Conservation (phyloP, 345 rosid species). For the Nephelium lappaceum region DNA sequence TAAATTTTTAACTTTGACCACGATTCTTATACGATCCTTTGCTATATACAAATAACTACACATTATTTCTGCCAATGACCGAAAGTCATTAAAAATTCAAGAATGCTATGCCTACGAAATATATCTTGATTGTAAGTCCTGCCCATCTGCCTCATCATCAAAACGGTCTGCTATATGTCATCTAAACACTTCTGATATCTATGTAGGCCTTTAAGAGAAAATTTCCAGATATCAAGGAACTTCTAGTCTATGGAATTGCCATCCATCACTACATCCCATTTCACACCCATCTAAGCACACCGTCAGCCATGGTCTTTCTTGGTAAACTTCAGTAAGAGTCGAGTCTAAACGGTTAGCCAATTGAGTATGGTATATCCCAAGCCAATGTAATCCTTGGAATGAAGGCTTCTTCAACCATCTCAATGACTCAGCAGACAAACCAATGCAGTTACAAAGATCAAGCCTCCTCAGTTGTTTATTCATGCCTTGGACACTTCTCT, state of each 20-base stretch:
- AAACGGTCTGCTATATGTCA: no score
- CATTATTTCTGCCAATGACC: not conserved
- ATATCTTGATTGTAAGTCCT: not conserved
- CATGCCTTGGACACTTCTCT: slow-evolving; percentile 35
- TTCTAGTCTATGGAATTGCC: slow-evolving; percentile 54
- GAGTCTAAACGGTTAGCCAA: slow-evolving; percentile 33
- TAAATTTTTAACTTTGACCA: no score
- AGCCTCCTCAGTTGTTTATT: slow-evolving; percentile 49
- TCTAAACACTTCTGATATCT: not conserved
- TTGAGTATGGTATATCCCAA: slow-evolving; percentile 49
- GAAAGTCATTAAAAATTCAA: not conserved
- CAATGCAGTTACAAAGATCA: slow-evolving; percentile 57
- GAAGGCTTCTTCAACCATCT: slow-evolving; percentile 45
- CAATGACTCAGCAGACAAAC: slow-evolving; percentile 44
- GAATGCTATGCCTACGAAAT: not conserved
- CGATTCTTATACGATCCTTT: not conserved
- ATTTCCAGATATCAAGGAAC: not conserved
- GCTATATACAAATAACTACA: not conserved
- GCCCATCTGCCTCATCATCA: not conserved
- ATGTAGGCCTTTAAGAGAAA: not conserved
- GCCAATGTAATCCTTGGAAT: slow-evolving; percentile 60
- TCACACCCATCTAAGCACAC: slow-evolving; percentile 68
- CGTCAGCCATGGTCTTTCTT: slow-evolving; percentile 61
- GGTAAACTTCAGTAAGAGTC: slow-evolving; percentile 24
- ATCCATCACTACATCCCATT: slow-evolving; percentile 70